Percentiles rank a stretch among this genome's conserved stretches.
These are phyloP conservation scores for Cyberlindnera amylophila DNA, from an alignment of 805 yeast genomes.

Conservation along the genomic window DNA sequence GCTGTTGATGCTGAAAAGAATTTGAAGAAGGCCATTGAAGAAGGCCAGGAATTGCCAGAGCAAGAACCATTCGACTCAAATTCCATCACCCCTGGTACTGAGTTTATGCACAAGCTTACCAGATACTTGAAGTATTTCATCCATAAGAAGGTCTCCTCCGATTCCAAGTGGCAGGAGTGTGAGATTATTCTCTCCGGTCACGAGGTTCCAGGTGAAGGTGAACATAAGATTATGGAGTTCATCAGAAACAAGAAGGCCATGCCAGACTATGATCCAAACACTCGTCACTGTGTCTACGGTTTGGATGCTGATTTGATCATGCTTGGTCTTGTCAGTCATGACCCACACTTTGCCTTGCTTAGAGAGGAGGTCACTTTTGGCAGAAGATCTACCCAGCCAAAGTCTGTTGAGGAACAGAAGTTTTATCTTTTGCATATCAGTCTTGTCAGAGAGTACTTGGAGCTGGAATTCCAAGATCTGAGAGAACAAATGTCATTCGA, in stretches of 20 bases:
- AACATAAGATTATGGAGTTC: constrained; percentile 94
- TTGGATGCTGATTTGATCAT: constrained; percentile 94
- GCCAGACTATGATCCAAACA: constrained; percentile 67
- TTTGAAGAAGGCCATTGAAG: constrained; percentile 63
- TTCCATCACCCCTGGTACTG: constrained; percentile 98
- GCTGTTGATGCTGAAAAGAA: constrained; percentile 84
- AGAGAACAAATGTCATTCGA: constrained; percentile 57
- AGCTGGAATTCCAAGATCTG: constrained; percentile 75
- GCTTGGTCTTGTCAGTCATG: constrained; percentile 88
- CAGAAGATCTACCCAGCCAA: constrained; percentile 34
- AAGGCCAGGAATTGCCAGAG: constrained; percentile 73
- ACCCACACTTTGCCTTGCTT: constrained; percentile 89
- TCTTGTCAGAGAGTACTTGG: constrained; percentile 84
- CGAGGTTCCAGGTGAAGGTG: constrained; percentile 99
- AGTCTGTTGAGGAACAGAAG: constrained; percentile 67
- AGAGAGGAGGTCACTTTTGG: constrained; percentile 97
- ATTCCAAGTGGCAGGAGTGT: constrained; percentile 89
- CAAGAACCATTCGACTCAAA: constrained; percentile 94
- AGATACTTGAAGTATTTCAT: constrained; percentile 85
- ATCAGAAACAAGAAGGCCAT: constrained; percentile 78
- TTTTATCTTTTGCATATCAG: constrained; percentile 83
- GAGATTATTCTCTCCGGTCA: constrained; percentile 94
- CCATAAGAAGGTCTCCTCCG: constrained; percentile 78
- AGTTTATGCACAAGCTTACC: constrained; percentile 91
- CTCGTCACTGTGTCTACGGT: constrained; percentile 92